These are phyloP conservation scores for Xylaria acuta DNA, from an alignment of 495 filamentous ascomycete genomes.

Conservation along the genomic window DNA sequence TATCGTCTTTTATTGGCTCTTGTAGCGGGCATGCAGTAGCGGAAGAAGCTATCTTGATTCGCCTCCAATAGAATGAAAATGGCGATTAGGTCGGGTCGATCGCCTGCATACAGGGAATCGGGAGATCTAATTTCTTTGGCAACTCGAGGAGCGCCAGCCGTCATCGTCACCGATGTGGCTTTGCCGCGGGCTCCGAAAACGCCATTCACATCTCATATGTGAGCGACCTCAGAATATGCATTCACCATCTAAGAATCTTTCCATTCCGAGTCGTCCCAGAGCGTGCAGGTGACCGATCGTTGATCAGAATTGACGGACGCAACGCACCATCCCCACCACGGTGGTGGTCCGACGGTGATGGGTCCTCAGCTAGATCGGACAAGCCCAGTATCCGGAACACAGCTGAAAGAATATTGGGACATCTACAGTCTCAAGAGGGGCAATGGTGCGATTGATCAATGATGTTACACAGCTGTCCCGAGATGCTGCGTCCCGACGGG, in stretches of 20 bases:
- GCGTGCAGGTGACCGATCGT: background rate
- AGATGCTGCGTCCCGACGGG: background rate
- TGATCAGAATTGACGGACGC: constrained; percentile 9
- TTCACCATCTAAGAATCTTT: background rate
- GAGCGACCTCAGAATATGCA: constrained; percentile 7
- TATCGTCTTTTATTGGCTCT: background rate
- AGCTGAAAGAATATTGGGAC: constrained; percentile 15
- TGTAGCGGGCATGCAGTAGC: background rate
- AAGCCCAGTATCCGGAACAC: background rate
- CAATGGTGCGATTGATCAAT: background rate
- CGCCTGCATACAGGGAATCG: constrained; percentile 7
- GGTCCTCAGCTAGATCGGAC: constrained; percentile 5
- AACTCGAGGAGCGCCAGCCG: background rate
- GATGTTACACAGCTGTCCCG: background rate
- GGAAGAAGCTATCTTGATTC: background rate
- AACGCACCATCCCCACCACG: background rate
- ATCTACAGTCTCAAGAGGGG: background rate
- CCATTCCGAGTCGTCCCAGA: background rate
- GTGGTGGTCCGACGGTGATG: background rate
- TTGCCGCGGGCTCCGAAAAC: background rate
- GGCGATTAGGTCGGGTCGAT: background rate
- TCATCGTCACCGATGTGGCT: background rate
- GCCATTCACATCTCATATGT: constrained; percentile 1
- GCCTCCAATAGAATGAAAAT: background rate
- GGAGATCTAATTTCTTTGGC: constrained; percentile 18